Evolutionary conservation across 805 yeast genomes (phyloP).

Genomic region (Metschnikowia lachancei): DNA sequence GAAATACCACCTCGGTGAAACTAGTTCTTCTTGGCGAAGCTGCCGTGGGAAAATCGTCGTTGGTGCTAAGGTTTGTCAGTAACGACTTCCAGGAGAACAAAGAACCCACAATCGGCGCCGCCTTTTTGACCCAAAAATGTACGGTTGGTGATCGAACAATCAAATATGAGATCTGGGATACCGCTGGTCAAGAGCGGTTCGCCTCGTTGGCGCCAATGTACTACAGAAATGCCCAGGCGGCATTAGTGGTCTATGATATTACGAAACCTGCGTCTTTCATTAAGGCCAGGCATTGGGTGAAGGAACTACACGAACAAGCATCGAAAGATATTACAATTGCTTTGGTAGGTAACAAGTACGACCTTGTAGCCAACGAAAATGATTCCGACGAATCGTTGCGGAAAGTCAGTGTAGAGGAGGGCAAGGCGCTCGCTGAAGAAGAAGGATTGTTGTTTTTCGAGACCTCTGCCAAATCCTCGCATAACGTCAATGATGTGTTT

Average conservation of each 20-base stretch:
- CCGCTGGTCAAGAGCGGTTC: constrained; percentile 83
- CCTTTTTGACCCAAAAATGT: constrained; percentile 69
- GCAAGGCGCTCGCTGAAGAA: constrained; percentile 81
- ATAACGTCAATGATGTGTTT: constrained; percentile 88
- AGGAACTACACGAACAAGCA: constrained; percentile 81
- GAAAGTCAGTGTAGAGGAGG: constrained; percentile 84
- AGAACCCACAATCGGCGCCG: constrained; percentile 85
- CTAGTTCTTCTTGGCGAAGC: constrained; percentile 77
- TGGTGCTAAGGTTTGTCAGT: constrained; percentile 68
- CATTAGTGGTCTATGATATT: constrained; percentile 74
- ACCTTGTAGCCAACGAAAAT: constrained; percentile 48
- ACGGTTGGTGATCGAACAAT: constrained; percentile 53
- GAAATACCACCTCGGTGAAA: constrained; percentile 41
- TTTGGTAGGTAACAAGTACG: constrained; percentile 75
- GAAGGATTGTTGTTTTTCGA: constrained; percentile 89
- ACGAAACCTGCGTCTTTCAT: constrained; percentile 64
- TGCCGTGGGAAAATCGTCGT: constrained; percentile 76
- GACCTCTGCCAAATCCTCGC: constrained; percentile 89
- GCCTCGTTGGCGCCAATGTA: constrained; percentile 80
- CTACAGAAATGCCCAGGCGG: constrained; percentile 77
- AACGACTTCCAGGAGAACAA: constrained; percentile 69
- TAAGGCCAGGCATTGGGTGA: constrained; percentile 74
- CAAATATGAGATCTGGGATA: constrained; percentile 82
- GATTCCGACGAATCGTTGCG: constrained; percentile 53
- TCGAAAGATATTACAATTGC: constrained; percentile 71